Evolutionary conservation across 225 moss, liverwort and hornwort genomes (phyloP), one percentile per base, ranked within the genome.

Genomic region (Asterella californica): DNA sequence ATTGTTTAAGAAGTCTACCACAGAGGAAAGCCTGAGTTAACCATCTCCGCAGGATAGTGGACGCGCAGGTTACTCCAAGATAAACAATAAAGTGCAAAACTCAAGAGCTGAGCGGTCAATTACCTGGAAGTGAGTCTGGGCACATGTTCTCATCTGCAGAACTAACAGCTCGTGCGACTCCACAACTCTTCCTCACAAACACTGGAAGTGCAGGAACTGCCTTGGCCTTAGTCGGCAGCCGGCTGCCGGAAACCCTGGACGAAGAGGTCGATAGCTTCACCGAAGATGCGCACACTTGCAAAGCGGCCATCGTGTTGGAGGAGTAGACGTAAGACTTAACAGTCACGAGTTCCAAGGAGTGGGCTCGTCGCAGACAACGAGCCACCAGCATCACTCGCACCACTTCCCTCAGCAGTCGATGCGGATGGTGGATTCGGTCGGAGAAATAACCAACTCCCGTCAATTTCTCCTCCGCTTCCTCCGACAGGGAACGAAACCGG

Each of bases 101-200:
- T 42, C 4, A 30, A 65, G 66, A 42, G 78, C 18, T 71, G 42
- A 32, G 30, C 14, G 27, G 9, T 21, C 5, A 7, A 69, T 54
- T 29, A 53, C 81, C 81, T 47, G 78, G 57, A 55, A 61, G 55
- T 45, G 83, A 83, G 52, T 83, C 86, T 30, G 86, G 86, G 27
- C 78, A 62, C 52, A 81, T 50, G 70, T 86, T 86, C 53, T 86
- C 86, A 25, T 86, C 86, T 21, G 86, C 80, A 0, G 83, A 80
- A 21, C 81, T 80, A 53, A 83, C 83, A 6, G 86, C 80, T 59
- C 86, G 83, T 49, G 83, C 79, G 10, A 74, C 76, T 57, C 50
- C 79, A 53, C 62, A 33, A 42, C 37, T 68, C 59, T 47, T 60
- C 30, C 52, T 27, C 0, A 54, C 42, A 46, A 63, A 30, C 52